Evolutionary conservation across 1,284 basidiomycete genomes (phyloP).

Genomic region (Butyriboletus appendiculatus): DNA sequence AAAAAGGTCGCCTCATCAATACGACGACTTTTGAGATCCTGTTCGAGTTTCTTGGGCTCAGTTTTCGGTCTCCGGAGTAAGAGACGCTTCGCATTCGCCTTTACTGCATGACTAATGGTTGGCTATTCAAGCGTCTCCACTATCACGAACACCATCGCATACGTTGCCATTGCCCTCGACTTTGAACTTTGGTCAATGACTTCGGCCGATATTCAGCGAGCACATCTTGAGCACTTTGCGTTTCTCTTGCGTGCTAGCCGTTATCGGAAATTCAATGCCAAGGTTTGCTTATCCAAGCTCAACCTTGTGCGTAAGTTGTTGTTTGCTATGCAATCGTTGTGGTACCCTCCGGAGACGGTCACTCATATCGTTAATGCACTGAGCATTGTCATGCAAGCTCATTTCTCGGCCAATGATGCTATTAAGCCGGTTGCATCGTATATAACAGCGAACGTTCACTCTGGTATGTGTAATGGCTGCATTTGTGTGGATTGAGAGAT

Average conservation of each 20-base stretch:
- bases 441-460: conserved; percentile 80
- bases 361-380: conserved; percentile 62
- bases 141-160: conserved; percentile 81
- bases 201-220: conserved; percentile 64
- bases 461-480: conserved; percentile 45
- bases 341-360: conserved; percentile 62
- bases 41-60: conserved; percentile 84
- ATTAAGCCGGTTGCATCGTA: conserved; percentile 89
- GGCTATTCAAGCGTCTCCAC: conserved; percentile 63
- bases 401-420: conserved; percentile 68
- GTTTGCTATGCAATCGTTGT: conserved; percentile 77
- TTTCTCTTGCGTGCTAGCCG: conserved; percentile 73
- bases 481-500: neutral
- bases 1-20: conserved; percentile 77
- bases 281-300: conserved; percentile 68
- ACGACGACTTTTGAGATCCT: conserved; percentile 75
- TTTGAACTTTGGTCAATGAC: conserved; percentile 89
- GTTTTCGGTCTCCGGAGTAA: conserved; percentile 79
- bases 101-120: conserved; percentile 4
- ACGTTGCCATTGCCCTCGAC: conserved; percentile 83
- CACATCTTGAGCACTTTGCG: conserved; percentile 81
- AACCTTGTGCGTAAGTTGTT: conserved; percentile 76
- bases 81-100: conserved; percentile 25
- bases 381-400: conserved; percentile 53
- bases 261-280: conserved; percentile 73